Base-by-base conservation (phyloP, 1,139 yeast genomes). In the Yamadazyma dushanensis region DNA sequence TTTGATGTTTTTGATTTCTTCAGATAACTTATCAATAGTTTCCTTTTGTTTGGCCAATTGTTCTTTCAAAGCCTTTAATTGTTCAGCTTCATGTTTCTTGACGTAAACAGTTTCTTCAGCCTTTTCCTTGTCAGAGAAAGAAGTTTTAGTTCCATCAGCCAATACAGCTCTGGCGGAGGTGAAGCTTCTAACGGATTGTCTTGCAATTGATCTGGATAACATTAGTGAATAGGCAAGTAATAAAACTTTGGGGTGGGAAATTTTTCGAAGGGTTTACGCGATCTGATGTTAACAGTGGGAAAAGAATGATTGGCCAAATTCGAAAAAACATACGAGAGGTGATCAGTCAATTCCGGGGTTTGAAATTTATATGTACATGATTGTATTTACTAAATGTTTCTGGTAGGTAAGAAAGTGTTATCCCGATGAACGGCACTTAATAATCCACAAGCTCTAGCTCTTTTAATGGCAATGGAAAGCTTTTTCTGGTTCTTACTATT, bases 381-480 rank as follows among this genome's bases (percentile, higher is more conserved):
- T 30, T n/a, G 10, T 21, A 16, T 16, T 15, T 11, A 10, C 11
- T 55, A 67, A 54, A 67, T 51, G 45, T 59, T 56, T 50, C 75
- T 59, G 30, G 50, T 35, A 36, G 76, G 78, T 56, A 68, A 63
- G 56, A 49, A 62, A 46, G 66, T 47, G 41, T 66, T 63, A 53
- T 79, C 82, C 53, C 68, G 76, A 47, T 81, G 84, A 17, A 78
- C 80, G 45, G 78, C 63, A 28, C 86, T 75, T 56, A 84, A 63
- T 39, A 83, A 62, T 0, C 92, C 94, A 44, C 78, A 72, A 6
- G 79, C 74, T 56, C 86, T 77, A 6, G 88, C 80, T 46, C 89
- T 70, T 56, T 80, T 78, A 27, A 84, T 70, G 25, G 92, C 88
- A 44, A 73, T 80, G 1, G 84, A 65, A 51, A 84, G 61, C 48